phyloP scores from a whole-genome alignment of 345 rosid genomes.

The Excoecaria cochinchinensis region DNA sequence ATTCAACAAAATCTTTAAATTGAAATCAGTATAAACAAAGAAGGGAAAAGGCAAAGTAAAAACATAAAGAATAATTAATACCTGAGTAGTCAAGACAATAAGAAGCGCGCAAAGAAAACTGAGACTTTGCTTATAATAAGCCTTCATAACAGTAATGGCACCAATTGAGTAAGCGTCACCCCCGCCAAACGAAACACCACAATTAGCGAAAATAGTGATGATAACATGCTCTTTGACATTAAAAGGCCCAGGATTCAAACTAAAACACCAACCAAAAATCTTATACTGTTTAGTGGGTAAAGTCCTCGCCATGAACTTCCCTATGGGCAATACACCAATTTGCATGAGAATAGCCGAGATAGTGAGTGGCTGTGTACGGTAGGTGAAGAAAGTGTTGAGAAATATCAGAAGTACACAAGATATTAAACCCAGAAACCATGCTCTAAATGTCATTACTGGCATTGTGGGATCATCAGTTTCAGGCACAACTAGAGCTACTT shows the following conservation, averaged over 20 bases:
- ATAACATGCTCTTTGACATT: slow-evolving; percentile 21
- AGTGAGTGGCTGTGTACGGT: slow-evolving; percentile 95
- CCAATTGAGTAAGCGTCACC: slow-evolving; percentile 39
- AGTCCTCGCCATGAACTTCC: slow-evolving; percentile 76
- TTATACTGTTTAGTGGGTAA: slow-evolving; percentile 52
- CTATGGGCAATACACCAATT: slow-evolving; percentile 86
- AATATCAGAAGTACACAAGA: slow-evolving; percentile 77
- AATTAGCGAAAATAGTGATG: slow-evolving; percentile 35
- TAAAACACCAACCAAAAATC: slow-evolving; percentile 56
- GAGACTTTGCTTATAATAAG: slow-evolving; percentile 30
- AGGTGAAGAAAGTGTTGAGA: slow-evolving; percentile 98
- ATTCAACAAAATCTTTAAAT: neutral
- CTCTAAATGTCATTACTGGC: slow-evolving; percentile 94
- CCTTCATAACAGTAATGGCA: slow-evolving; percentile 36
- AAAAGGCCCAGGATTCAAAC: slow-evolving; percentile 33
- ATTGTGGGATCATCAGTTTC: slow-evolving; percentile 87
- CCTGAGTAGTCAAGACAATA: slow-evolving; percentile 46
- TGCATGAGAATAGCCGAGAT: slow-evolving; percentile 98
- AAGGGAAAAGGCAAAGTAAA: neutral
- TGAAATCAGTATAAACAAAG: neutral
- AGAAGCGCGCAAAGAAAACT: slow-evolving; percentile 34
- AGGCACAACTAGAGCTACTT: slow-evolving; percentile 91
- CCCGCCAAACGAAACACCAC: neutral
- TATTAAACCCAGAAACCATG: slow-evolving; percentile 80
- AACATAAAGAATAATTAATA: neutral